A percentile compares a stretch with the other conserved stretches of the same genome.
phyloP scores from a whole-genome alignment of 2,329 filamentous ascomycete genomes.

The Aspergillus ruber region DNA sequence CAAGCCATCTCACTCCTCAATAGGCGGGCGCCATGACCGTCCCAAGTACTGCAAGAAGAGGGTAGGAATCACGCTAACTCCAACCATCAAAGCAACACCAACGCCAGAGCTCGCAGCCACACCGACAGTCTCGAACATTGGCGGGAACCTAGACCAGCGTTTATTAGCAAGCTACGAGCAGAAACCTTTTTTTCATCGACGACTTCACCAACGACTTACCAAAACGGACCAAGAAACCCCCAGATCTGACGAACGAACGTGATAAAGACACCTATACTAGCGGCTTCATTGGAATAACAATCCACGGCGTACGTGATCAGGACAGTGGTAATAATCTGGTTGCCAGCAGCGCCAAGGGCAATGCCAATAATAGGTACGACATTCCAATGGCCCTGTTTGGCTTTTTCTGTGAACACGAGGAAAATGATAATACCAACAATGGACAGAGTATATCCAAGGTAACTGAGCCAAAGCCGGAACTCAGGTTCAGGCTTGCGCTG shows the following conservation, averaged over 20 bases:
- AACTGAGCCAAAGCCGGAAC: constrained; percentile 53
- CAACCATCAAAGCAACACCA: constrained; percentile 22
- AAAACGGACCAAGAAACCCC: constrained; percentile 35
- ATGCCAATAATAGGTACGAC: constrained; percentile 54
- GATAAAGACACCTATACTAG: constrained; percentile 57
- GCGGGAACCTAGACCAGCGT: constrained; percentile 21
- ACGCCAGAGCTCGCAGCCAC: constrained; percentile 27
- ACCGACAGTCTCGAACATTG: constrained; percentile 31
- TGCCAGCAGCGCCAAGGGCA: constrained; percentile 49
- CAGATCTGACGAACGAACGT: constrained; percentile 47
- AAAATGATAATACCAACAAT: constrained; percentile 55
- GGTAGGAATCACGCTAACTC: constrained; percentile 26
- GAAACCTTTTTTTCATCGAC: background rate
- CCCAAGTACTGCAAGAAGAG: constrained; percentile 24
- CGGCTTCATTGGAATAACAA: constrained; percentile 50
- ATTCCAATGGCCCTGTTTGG: constrained; percentile 44
- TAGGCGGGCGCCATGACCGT: constrained; percentile 12
- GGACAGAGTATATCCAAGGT: constrained; percentile 46
- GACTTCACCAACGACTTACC: constrained; percentile 17
- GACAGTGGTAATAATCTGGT: constrained; percentile 58
- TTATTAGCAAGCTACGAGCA: constrained; percentile 6
- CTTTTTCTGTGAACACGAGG: constrained; percentile 47
- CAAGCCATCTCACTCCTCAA: too few species aligned
- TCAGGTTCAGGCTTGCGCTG: constrained; percentile 45
- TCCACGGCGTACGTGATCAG: constrained; percentile 57